These are phyloP conservation scores for Pisolithus thermaeus DNA, from an alignment of 1,284 basidiomycete species.

Conservation along the genomic window DNA sequence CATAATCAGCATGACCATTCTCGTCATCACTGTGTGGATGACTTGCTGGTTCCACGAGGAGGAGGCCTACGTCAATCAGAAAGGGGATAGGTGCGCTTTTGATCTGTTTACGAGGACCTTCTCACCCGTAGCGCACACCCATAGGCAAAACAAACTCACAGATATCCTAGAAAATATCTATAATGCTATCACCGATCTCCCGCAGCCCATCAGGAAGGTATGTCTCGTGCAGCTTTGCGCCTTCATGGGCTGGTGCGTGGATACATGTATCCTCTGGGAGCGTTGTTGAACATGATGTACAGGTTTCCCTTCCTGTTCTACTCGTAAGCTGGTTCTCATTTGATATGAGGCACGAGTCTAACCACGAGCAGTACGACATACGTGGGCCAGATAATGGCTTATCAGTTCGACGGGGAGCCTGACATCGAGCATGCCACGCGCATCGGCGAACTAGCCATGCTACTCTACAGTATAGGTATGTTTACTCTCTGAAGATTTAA, in stretches of 20 bases:
- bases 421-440: constrained; percentile 79
- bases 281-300: constrained; percentile 1
- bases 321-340: constrained; percentile 42
- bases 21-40: constrained; percentile 78
- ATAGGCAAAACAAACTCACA: constrained; percentile 39
- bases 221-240: constrained; percentile 90
- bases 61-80: constrained; percentile 48
- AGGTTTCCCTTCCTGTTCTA: constrained; percentile 97
- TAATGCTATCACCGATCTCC: constrained; percentile 67
- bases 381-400: constrained; percentile 86
- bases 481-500: constrained; percentile 2
- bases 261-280: neutral
- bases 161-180: constrained; percentile 76
- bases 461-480: constrained; percentile 83
- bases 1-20: constrained; percentile 75
- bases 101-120: neutral
- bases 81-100: constrained; percentile 36
- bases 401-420: constrained; percentile 66
- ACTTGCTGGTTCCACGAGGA: constrained; percentile 84
- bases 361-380: constrained; percentile 68
- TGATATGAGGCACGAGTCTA: neutral
- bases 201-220: constrained; percentile 78
- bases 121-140: constrained; percentile 5
- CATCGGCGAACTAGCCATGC: constrained; percentile 83
- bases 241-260: constrained; percentile 81